Evolutionary conservation across 176 grass and related monocot genomes (phyloP).

Genomic region (Leersia perrieri): DNA sequence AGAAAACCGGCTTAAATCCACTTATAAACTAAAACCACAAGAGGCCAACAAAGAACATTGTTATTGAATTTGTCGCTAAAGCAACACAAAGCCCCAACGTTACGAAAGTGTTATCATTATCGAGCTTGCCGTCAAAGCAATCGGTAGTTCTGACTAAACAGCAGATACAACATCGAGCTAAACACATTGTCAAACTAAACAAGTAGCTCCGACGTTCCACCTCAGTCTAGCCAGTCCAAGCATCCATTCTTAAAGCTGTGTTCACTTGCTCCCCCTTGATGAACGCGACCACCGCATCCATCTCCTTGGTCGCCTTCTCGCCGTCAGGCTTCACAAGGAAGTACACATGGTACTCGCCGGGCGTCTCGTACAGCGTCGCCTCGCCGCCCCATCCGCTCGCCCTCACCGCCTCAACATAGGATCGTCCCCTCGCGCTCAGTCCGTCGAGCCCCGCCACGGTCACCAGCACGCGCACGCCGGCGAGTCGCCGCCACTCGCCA

Average conservation of each 20-base stretch:
- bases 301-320: slow-evolving; percentile 44
- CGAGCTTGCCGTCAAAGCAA: no score
- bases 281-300: slow-evolving; percentile 46
- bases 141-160: no score
- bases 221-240: not conserved
- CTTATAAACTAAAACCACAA: no score
- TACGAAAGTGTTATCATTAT: no score
- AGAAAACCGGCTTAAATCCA: no score
- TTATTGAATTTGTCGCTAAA: no score
- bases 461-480: slow-evolving; percentile 48
- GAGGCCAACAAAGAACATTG: no score
- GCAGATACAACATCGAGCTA: no score
- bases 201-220: no score
- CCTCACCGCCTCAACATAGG: slow-evolving; percentile 43
- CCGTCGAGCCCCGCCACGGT: slow-evolving; percentile 56
- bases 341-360: slow-evolving; percentile 61
- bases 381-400: slow-evolving; percentile 47
- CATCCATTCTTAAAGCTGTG: not conserved
- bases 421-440: slow-evolving; percentile 42
- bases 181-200: not conserved
- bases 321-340: slow-evolving; percentile 41
- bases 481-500: slow-evolving; percentile 33
- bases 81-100: no score
- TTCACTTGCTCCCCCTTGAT: slow-evolving; percentile 9
- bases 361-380: slow-evolving; percentile 52